Base-by-base conservation (phyloP, 441 rosid species). In the Codiaeum variegatum region DNA sequence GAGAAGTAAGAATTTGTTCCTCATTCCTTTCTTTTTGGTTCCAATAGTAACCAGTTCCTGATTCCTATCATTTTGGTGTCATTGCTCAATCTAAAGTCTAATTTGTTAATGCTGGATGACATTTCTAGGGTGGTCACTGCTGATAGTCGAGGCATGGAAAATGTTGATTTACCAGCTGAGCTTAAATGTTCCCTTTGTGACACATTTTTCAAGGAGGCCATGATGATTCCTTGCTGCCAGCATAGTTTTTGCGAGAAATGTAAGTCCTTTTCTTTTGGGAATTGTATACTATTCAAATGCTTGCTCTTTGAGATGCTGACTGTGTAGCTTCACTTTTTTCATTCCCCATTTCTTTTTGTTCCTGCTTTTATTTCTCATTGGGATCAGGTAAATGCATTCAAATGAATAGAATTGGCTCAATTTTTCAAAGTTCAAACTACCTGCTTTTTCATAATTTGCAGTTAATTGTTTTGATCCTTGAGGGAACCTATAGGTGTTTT, bases 201-300 rank as follows among this genome's bases (percentile, higher is more conserved):
- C 67, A 58, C 77, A 31, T 78, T 76, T 47, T 83, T 82, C 72
- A 81, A 80, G 77, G 85, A 85, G 31, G 90, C 90, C 28, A 82
- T 87, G 70, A 83, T 87, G 90, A 87, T 87, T 56, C 86, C 87
- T 70, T 87, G 90, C 77, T 87, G 88, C 78, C 87, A 85, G 73
- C 85, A 83, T 54, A 87, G 88, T 79, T 87, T 85, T 65, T 87
- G 90, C 47, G 79, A 76, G 77, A 76, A 69, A 72, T 87, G 90
- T 83, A 83, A 85, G 88, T 73, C 60, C 67, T 42, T 13, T 52
- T 36, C 24, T 63, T 26, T 49, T 52, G 28, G n/a, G 58, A 52
- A 52, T n/a, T 5, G 47, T 40, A 47, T 49, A 32, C 18, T 51
- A 18, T n/a, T 42, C 61, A 49, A 51, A 71, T 56, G 9, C 31